A percentile compares a stretch with the other conserved stretches of the same genome.
These are phyloP conservation scores for Phalaenopsis hybrid DNA, from an alignment of 116 monocot species.

Conservation along the genomic window DNA sequence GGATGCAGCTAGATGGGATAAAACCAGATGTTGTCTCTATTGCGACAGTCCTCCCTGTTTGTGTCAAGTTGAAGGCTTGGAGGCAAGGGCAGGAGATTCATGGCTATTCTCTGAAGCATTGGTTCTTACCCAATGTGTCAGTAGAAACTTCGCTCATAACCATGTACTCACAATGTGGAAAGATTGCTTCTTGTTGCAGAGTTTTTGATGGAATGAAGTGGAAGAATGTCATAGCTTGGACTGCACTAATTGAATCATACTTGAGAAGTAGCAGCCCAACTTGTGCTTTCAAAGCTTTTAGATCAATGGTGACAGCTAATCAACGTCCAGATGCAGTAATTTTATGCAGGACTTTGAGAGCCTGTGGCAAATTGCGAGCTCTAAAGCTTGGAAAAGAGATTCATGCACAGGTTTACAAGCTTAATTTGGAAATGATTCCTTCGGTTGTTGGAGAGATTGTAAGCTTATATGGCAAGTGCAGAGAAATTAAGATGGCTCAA, in stretches of 20 bases:
- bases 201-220: too few species aligned
- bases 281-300: slow-evolving; percentile 46
- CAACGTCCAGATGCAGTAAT: slow-evolving; percentile 55
- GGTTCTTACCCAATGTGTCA: slow-evolving; percentile 67
- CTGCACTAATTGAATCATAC: slow-evolving; percentile 73
- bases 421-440: slow-evolving; percentile 38
- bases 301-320: slow-evolving; percentile 49
- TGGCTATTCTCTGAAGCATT: slow-evolving; percentile 45
- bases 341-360: slow-evolving; percentile 45
- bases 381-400: slow-evolving; percentile 59
- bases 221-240: slow-evolving; percentile 80
- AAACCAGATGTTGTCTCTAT: slow-evolving; percentile 67
- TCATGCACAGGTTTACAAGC: slow-evolving; percentile 45
- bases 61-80: slow-evolving; percentile 44
- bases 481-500: slow-evolving; percentile 36
- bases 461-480: slow-evolving; percentile 62
- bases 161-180: slow-evolving; percentile 59
- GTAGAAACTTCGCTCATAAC: slow-evolving; percentile 69
- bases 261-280: slow-evolving; percentile 34
- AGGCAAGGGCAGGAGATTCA: slow-evolving; percentile 77
- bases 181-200: slow-evolving; percentile 43
- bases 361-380: slow-evolving; percentile 32
- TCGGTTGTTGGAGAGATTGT: slow-evolving; percentile 49
- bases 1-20: slow-evolving; percentile 95
- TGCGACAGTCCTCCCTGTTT: slow-evolving; percentile 63